phyloP scores from a whole-genome alignment of 1,139 yeast species.

The Eremothecium cymbalariae region DNA sequence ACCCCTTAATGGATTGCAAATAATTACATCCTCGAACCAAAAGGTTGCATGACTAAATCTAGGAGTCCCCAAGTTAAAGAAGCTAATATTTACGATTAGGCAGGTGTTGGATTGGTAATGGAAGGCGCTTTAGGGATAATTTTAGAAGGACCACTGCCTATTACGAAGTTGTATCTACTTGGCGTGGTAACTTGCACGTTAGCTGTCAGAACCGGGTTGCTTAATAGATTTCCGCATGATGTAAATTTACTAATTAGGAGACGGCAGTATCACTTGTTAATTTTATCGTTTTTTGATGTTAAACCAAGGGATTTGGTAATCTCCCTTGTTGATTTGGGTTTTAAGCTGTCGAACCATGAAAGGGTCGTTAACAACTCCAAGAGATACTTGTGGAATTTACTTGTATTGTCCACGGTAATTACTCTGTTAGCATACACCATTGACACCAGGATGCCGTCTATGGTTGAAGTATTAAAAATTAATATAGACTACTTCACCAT shows the following conservation, averaged over 20 bases:
- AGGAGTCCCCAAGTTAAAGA: too few species aligned
- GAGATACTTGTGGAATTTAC: background rate
- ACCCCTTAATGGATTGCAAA: too few species aligned
- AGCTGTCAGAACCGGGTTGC: slow-evolving; percentile 9
- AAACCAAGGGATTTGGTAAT: slow-evolving; percentile 16
- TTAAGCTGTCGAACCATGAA: slow-evolving; percentile 4
- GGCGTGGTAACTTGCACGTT: slow-evolving; percentile 24
- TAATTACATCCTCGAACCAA: too few species aligned
- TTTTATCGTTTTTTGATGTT: slow-evolving; percentile 25
- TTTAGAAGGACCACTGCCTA: slow-evolving; percentile 18
- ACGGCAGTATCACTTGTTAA: slow-evolving; percentile 26
- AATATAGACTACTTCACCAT: slow-evolving; percentile 1
- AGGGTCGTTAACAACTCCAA: background rate
- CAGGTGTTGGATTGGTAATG: too few species aligned
- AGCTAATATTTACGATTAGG: too few species aligned
- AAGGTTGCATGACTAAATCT: too few species aligned
- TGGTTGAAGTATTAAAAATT: slow-evolving; percentile 2
- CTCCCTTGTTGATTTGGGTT: slow-evolving; percentile 16
- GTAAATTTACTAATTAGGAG: slow-evolving; percentile 27
- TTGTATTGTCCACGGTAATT: background rate
- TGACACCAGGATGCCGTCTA: background rate
- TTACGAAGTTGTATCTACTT: slow-evolving; percentile 26
- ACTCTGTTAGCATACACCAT: background rate
- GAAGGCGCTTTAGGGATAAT: too few species aligned
- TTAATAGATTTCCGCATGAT: background rate